phyloP scores from a whole-genome alignment of 176 grass and related monocot species.

The Hordeum vulgare region MorexV3_pseudomolecules_assembly NC_058521.1:513113748-513114247 shows the following conservation, averaged over 20 bases:
- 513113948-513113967: neutral
- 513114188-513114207: too few relatives aligned
- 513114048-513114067: too few relatives aligned
- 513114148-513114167: neutral
- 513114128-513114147: neutral
- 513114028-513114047: constrained; percentile 2
- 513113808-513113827: neutral
- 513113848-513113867: neutral
- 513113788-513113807: too few relatives aligned
- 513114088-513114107: too few relatives aligned
- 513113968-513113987: constrained; percentile 5
- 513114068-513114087: too few relatives aligned
- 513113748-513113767: too few relatives aligned
- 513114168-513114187: too few relatives aligned
- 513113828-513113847: constrained; percentile 1
- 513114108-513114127: too few relatives aligned
- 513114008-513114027: neutral
- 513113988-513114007: neutral
- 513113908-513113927: neutral
- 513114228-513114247: neutral
- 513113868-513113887: neutral
- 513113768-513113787: too few relatives aligned
- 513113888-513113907: neutral
- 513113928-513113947: neutral
- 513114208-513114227: too few relatives aligned